Percentiles rank a stretch among this genome's conserved stretches.
phyloP scores from a whole-genome alignment of 2,329 filamentous ascomycete genomes.

The Fonsecaea erecta region DNA sequence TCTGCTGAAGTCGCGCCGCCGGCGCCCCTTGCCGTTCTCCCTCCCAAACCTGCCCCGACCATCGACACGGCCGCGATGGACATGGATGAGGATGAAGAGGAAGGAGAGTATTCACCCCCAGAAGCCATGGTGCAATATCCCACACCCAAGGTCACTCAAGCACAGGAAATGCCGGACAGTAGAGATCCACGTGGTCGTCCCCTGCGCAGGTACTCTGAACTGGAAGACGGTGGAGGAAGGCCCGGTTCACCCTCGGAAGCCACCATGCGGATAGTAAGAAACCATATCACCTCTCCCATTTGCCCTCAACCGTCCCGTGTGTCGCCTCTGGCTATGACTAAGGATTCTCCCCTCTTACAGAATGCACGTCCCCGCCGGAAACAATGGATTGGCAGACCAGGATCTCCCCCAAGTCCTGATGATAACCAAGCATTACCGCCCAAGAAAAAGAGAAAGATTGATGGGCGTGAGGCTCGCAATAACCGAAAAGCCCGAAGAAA shows the following conservation, averaged over 20 bases:
- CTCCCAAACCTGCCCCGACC: slow-evolving; percentile 10
- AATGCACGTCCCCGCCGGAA: slow-evolving; percentile 54
- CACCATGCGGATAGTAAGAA: slow-evolving; percentile 69
- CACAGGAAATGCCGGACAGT: slow-evolving; percentile 30
- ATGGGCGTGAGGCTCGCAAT: slow-evolving; percentile 44
- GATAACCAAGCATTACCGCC: slow-evolving; percentile 49
- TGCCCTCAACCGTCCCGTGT: slow-evolving; percentile 77
- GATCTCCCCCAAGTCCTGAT: slow-evolving; percentile 41
- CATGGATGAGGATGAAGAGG: slow-evolving; percentile 46
- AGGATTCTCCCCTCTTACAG: slow-evolving; percentile 59
- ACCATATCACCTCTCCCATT: slow-evolving; percentile 72
- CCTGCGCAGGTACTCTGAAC: slow-evolving; percentile 37
- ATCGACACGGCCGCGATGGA: slow-evolving; percentile 28
- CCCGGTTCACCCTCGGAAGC: slow-evolving; percentile 35
- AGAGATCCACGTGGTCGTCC: slow-evolving; percentile 36
- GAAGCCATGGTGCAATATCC: slow-evolving; percentile 47
- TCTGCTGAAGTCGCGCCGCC: slow-evolving; percentile 13
- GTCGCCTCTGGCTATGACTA: slow-evolving; percentile 60
- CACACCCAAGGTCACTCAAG: slow-evolving; percentile 24
- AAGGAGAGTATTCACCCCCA: slow-evolving; percentile 55
- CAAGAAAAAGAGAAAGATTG: slow-evolving; percentile 59
- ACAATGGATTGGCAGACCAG: slow-evolving; percentile 46
- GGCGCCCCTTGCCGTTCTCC: slow-evolving; percentile 1
- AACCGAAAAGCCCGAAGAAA: slow-evolving; percentile 35
- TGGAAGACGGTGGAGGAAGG: slow-evolving; percentile 34